Evolutionary conservation across 1,284 basidiomycete genomes (phyloP).

Genomic region (Rhodotorula sp.): DNA sequence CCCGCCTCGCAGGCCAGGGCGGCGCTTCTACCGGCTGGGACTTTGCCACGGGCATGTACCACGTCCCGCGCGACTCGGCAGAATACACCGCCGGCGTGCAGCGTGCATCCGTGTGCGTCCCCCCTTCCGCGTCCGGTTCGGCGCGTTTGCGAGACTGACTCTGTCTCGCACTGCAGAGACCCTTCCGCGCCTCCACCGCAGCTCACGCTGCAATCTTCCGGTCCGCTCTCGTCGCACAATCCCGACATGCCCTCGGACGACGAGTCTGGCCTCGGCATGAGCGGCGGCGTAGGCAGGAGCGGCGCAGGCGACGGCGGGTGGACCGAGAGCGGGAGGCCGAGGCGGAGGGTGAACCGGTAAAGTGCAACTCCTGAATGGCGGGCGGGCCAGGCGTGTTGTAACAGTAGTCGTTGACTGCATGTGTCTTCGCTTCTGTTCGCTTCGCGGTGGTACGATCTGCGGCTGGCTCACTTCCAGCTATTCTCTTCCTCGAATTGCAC

Average conservation of each 20-base stretch:
- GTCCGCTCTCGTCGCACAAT: not conserved
- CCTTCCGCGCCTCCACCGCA: not conserved
- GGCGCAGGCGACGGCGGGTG: not conserved
- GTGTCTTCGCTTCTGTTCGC: too few relatives aligned
- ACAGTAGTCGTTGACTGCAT: too few relatives aligned
- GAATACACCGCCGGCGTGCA: conserved; percentile 2
- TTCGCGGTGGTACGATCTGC: too few relatives aligned
- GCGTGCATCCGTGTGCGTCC: not conserved
- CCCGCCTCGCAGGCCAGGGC: not conserved
- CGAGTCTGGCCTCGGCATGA: not conserved
- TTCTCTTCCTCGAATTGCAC: too few relatives aligned
- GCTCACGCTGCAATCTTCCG: not conserved
- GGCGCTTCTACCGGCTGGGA: conserved; percentile 8
- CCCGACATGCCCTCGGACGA: conserved; percentile 7
- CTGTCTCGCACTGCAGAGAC: not conserved
- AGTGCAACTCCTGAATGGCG: rapidly evolving
- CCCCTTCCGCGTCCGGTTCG: not conserved
- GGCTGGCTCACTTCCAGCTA: too few relatives aligned
- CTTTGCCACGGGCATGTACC: conserved; percentile 11
- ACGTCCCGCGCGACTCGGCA: conserved; percentile 1
- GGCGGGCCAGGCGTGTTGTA: not conserved
- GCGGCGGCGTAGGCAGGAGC: not conserved
- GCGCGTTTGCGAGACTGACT: not conserved
- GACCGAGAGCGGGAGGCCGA: conserved; percentile 10
- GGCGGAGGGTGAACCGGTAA: not conserved